Evolutionary conservation across 2,329 filamentous ascomycete genomes (phyloP).

Genomic region (Penicillium freii): DNA sequence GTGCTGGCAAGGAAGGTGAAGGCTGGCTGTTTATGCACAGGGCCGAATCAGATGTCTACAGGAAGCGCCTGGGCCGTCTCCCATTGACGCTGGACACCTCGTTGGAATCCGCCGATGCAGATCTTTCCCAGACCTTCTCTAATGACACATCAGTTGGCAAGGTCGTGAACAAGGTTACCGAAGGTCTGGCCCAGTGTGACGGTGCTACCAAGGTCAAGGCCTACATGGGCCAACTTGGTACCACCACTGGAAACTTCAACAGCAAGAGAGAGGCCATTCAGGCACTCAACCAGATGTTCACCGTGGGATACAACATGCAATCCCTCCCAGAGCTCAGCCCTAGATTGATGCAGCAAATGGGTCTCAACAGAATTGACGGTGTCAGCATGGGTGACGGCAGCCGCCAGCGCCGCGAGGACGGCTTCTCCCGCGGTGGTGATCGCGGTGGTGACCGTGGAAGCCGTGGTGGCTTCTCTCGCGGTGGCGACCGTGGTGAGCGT

Average conservation of each 20-base stretch:
- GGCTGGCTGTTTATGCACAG: slow-evolving; percentile 60
- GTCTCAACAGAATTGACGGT: slow-evolving; percentile 27
- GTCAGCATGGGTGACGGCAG: slow-evolving; percentile 20
- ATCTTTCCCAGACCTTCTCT: slow-evolving; percentile 32
- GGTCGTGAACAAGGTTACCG: slow-evolving; percentile 43
- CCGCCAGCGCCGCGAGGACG: slow-evolving; percentile 1
- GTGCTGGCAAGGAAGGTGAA: slow-evolving; percentile 62
- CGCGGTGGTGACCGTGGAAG: slow-evolving; percentile 2
- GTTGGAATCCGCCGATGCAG: slow-evolving; percentile 38
- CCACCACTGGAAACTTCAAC: slow-evolving; percentile 23
- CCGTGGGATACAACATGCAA: slow-evolving; percentile 49
- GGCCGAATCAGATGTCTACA: slow-evolving; percentile 51
- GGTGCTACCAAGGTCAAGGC: slow-evolving; percentile 28
- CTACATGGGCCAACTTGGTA: slow-evolving; percentile 30
- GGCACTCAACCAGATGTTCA: slow-evolving; percentile 45
- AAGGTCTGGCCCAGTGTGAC: slow-evolving; percentile 34
- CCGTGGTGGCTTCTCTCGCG: slow-evolving; percentile 2
- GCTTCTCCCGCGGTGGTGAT: slow-evolving; percentile 1
- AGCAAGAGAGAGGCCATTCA: slow-evolving; percentile 44
- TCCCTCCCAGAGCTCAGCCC: slow-evolving; percentile 37
- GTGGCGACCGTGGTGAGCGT: not conserved
- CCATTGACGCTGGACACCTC: slow-evolving; percentile 52
- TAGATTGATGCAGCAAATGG: slow-evolving; percentile 29
- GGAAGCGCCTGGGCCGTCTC: slow-evolving; percentile 54
- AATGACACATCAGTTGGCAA: slow-evolving; percentile 10